Evolutionary conservation across 345 rosid genomes (phyloP).

Genomic region (Lumnitzera racemosa): DNA sequence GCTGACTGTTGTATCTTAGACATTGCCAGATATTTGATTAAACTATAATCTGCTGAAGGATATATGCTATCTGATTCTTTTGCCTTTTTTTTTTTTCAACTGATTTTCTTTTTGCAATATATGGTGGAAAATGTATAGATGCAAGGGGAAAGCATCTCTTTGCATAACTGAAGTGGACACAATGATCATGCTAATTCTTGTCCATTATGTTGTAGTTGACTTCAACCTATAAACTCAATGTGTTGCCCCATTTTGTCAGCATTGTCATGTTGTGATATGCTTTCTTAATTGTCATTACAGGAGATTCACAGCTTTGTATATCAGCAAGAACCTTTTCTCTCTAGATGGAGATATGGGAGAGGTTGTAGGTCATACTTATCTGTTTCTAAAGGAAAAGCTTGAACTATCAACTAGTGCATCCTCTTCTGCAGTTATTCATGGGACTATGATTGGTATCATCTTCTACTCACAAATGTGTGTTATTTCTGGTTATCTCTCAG

Average conservation of each 20-base stretch:
- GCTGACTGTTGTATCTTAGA: too few species aligned
- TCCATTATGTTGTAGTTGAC: background rate
- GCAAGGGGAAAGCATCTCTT: too few species aligned
- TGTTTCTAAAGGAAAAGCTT: slow-evolving; percentile 86
- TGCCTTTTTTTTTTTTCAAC: too few species aligned
- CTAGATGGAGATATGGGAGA: slow-evolving; percentile 56
- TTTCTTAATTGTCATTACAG: slow-evolving; percentile 30
- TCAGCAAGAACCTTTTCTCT: slow-evolving; percentile 49
- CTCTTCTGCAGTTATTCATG: slow-evolving; percentile 66
- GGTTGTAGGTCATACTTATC: slow-evolving; percentile 75
- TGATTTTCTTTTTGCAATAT: too few species aligned
- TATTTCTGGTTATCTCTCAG: background rate
- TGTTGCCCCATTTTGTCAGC: background rate
- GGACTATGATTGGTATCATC: slow-evolving; percentile 71
- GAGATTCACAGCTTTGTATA: slow-evolving; percentile 64
- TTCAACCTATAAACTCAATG: background rate
- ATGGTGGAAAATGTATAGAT: too few species aligned
- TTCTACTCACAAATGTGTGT: slow-evolving; percentile 3
- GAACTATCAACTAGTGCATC: slow-evolving; percentile 43
- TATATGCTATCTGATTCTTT: too few species aligned
- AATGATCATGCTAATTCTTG: too few species aligned
- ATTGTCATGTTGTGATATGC: slow-evolving; percentile 1
- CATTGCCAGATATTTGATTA: too few species aligned
- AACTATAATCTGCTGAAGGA: too few species aligned
- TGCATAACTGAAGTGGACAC: too few species aligned